Base-by-base conservation (phyloP, 2,329 filamentous ascomycete genomes). In the Aaosphaeria arxii region DNA sequence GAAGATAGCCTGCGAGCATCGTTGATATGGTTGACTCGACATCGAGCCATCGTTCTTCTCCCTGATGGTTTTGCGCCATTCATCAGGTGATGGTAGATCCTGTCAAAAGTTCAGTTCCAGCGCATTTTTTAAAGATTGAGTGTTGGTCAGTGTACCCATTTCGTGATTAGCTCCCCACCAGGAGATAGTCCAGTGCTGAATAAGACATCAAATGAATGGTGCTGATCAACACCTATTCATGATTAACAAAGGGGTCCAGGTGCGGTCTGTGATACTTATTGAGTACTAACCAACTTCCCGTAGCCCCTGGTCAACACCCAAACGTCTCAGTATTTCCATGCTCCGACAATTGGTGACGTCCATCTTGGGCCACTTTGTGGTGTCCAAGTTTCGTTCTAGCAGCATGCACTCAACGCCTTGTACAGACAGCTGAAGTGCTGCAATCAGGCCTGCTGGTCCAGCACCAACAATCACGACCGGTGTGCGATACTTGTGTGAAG, bases 331-430 rank as follows among this genome's bases (percentile, higher is more conserved):
- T 1, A 72, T 40, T 46, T 72, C 70, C 70, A 74, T 71, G 9
- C 54, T 60, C 1, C 69, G 59, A 11, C 44, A 54, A 47, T 72
- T 73, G 1, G 66, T 71, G 6, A 65, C 38, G 43, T 72, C 70
- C 69, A 72, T 71, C 50, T 73, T 73, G 0, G 71, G 69, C 66
- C 68, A 72, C 39, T 40, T 40, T 40, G 39, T 40, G 9, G 39
- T 40, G 7, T 9, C 9, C 9, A 28, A 40, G 39, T 40, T 40
- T 24, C 39, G 39, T 24, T 40, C 39, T 7, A 40, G 39, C 39
- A 40, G 9, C 9, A 40, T 40, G 7, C 11, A 40, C 24, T 40
- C 24, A 40, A 40, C 39, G 39, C 39, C 39, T 9, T 11, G 24
- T 9, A 13, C 9, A 11, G 39, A 9, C 7, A 40, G 39, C 9